Base-by-base conservation (phyloP, 495 filamentous ascomycete genomes). In the Viridothelium virens region DNA sequence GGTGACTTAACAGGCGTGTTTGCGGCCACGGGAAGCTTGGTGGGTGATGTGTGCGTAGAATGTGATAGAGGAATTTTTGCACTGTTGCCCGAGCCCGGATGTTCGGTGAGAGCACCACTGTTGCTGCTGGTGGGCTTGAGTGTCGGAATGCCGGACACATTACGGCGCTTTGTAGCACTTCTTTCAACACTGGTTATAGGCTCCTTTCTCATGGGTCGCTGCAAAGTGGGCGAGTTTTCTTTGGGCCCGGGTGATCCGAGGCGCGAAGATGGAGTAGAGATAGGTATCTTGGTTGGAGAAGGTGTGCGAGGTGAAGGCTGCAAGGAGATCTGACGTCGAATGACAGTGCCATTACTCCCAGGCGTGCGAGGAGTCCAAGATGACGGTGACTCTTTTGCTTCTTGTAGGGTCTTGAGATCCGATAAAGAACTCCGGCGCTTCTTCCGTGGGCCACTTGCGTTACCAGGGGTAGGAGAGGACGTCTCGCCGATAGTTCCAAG, bases 341-440 rank as follows among this genome's bases (percentile, higher is more conserved):
- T 59, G n/a, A 59, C 53, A 10, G 53, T 59, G 31, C 53, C 31
- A 36, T 59, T 59, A 16, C 68, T 68, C 38, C 37, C 63, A 9
- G 70, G 70, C n/a, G 65, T 63, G n/a, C 61, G 65, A n/a, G 68
- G 59, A 36, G 70, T 65, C 64, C 77, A 82, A 65, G 78, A 66
- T 37, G 69, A 62, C 2, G 64, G 47, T n/a, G 61, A 53, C 38
- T 68, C 31, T 61, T 69, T 64, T 12, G 73, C 61, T 25, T 64
- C 65, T 31, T 76, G 67, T 12, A 79, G 78, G 50, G 79, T 80
- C 72, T 90, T 89, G 37, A 98, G 79, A 72, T 98, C 94, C 16
- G 91, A 96, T 33, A 98, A 77, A 33, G 93, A 97, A 75, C 92
- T 96, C 70, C 94, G 87, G 67, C 94, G 82, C 78, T 95, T 97